A percentile compares a stretch with the other conserved stretches of the same genome.
Conservation (phyloP, 2,329 filamentous ascomycete genomes). For the Xylariaceae sp. region DNA sequence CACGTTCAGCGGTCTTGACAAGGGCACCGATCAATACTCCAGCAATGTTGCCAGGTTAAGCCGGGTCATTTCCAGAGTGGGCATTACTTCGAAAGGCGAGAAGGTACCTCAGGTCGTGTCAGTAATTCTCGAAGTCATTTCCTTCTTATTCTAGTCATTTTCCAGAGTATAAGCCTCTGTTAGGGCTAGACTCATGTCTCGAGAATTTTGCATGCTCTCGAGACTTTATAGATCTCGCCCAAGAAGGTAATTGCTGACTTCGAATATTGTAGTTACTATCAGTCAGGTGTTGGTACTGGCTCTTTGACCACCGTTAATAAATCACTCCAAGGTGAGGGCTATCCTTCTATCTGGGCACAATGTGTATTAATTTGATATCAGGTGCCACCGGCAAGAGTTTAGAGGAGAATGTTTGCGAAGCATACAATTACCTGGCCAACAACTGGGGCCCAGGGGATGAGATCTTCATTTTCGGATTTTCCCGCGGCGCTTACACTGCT, state of each 20-base stretch:
- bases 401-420: constrained; percentile 13
- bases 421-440: constrained; percentile 12
- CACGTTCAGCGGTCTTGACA: constrained; percentile 1
- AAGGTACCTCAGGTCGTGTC: constrained; percentile 8
- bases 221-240: no score
- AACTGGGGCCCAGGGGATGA: constrained; percentile 17
- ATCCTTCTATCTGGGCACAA: no score
- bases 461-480: constrained; percentile 20
- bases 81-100: not conserved
- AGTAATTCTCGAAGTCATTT: no score
- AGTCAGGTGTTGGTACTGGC: constrained; percentile 15
- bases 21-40: not conserved
- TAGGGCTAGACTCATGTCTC: no score
- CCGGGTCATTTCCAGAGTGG: constrained; percentile 6
- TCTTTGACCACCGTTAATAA: constrained; percentile 4
- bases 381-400: constrained; percentile 11
- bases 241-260: no score
- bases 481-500: constrained; percentile 21
- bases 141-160: no score
- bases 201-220: no score
- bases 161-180: no score
- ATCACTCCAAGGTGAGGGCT: constrained; percentile 7
- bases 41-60: constrained; percentile 12
- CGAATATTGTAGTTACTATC: no score
- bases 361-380: not conserved